Conservation (phyloP, 257 asterid species). For the Scutellaria galericulata region DNA sequence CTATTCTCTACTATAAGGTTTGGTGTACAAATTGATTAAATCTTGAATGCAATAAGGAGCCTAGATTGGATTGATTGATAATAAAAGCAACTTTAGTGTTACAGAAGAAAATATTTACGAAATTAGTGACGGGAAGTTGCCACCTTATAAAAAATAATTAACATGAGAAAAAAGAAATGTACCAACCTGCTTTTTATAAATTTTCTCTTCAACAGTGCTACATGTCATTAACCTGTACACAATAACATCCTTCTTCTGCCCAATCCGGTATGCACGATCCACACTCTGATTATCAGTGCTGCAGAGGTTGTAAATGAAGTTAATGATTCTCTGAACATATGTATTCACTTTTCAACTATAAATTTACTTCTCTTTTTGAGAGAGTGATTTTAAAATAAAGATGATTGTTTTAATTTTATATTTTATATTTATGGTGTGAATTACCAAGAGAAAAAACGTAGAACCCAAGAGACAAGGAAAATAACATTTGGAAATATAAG, state of each 20-base stretch:
- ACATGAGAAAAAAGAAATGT: slow-evolving; percentile 8
- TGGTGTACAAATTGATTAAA: slow-evolving; percentile 8
- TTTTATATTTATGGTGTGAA: background rate
- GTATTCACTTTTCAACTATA: no score
- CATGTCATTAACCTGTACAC: slow-evolving; percentile 95
- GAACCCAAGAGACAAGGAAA: background rate
- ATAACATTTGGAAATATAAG: background rate
- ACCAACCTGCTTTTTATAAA: slow-evolving; percentile 85
- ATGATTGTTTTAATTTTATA: no score
- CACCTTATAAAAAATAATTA: background rate
- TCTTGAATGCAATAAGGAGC: slow-evolving; percentile 1
- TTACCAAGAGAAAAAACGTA: slow-evolving; percentile 22
- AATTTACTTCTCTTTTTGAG: no score
- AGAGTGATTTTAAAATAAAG: no score
- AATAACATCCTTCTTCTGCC: slow-evolving; percentile 89
- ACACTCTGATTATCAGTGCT: slow-evolving; percentile 97
- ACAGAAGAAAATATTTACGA: slow-evolving; percentile 4
- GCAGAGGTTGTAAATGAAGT: slow-evolving; percentile 40
- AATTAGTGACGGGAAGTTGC: background rate
- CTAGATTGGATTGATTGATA: slow-evolving; percentile 15
- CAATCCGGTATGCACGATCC: slow-evolving; percentile 97
- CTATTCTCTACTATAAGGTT: background rate
- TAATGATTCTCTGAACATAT: no score
- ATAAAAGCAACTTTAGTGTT: slow-evolving; percentile 4
- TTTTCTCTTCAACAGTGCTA: slow-evolving; percentile 93